A percentile compares a stretch with the other conserved stretches of the same genome.
phyloP scores from a whole-genome alignment of 768 basidiomycete genomes.

The Gloeophyllum trabeum region DNA sequence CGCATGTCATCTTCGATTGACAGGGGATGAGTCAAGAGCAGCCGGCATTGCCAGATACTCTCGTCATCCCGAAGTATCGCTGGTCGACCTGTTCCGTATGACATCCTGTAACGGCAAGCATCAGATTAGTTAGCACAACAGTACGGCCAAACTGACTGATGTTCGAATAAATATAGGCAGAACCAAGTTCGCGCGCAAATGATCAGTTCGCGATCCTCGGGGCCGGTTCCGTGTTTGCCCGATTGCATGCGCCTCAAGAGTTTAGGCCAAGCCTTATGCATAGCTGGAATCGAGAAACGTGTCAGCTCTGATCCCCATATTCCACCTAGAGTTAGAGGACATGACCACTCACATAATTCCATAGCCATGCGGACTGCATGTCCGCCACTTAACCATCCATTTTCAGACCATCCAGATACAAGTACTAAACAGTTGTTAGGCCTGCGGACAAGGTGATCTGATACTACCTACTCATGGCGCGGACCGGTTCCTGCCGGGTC shows the following conservation, averaged over 20 bases:
- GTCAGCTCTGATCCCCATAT: no score
- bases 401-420: slow-evolving; percentile 90
- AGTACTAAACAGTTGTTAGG: slow-evolving; percentile 40
- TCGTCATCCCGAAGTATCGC: slow-evolving; percentile 91
- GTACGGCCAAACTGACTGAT: slow-evolving; percentile 57
- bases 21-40: slow-evolving; percentile 76
- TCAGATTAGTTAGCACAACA: slow-evolving; percentile 6
- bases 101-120: slow-evolving; percentile 46
- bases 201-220: slow-evolving; percentile 69
- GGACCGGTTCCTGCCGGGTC: slow-evolving; percentile 75
- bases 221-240: slow-evolving; percentile 40
- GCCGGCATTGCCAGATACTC: slow-evolving; percentile 71
- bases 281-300: slow-evolving; percentile 31
- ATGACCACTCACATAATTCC: slow-evolving; percentile 60
- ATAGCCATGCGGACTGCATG: slow-evolving; percentile 98
- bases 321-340: background rate
- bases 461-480: slow-evolving; percentile 73
- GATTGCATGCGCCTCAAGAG: slow-evolving; percentile 69
- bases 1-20: slow-evolving; percentile 92
- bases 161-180: slow-evolving; percentile 87
- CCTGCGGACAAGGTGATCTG: background rate
- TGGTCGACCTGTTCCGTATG: slow-evolving; percentile 89
- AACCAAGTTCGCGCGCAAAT: slow-evolving; percentile 86
- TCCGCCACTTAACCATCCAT: slow-evolving; percentile 90
- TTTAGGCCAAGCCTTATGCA: slow-evolving; percentile 88